Evolutionary conservation across 2,329 filamentous ascomycete species (phyloP), one percentile per base, ranked within the genome.

Genomic region (Fusarium ramigenum): DNA sequence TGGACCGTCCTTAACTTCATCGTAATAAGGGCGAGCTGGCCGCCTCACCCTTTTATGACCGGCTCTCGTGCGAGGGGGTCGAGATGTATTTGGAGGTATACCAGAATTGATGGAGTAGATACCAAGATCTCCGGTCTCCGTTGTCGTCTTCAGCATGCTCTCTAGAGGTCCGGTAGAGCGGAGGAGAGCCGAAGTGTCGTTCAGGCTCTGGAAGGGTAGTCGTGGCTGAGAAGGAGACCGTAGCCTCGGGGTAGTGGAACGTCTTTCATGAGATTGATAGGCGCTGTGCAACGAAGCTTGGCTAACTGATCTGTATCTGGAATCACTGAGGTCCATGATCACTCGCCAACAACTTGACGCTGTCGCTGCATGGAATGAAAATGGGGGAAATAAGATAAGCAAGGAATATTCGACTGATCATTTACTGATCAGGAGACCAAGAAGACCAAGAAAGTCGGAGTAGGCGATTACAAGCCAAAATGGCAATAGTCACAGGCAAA

Each of bases 61-160:
- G 25, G 78, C 74, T 61, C 79, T 79, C 39, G 76, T 63, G 23
- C 79, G 79, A 66, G 79, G 72, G 18, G 72, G 69, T 11, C 77
- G 78, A 56, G 79, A 79, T 12, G 79, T 75, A 16, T 79, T 78
- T 10, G 80, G 80, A 18, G 82, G 80, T 15, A 69, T 37, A 42
- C 70, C 59, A 7, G 76, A 73, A 40, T 75, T 85, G 73, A 90
- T 88, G 58, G 87, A 89, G 78, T 91, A 91, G 56, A 88, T 80
- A 9, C 89, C 89, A 72, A 90, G 89, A 73, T 92, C 89, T n/a
- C 90, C 89, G 14, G 89, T 90, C 77, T 92, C 90, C 2, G 89
- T 91, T 3, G 88, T 91, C 7, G 87, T 91, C 81, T 88, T 91
- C 66, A 92, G 83, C 90, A 92, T 91, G 78, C 88, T 87, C 73